Evolutionary conservation across 768 basidiomycete species (phyloP).

Genomic region (Cystofilobasidium macerans): DNA sequence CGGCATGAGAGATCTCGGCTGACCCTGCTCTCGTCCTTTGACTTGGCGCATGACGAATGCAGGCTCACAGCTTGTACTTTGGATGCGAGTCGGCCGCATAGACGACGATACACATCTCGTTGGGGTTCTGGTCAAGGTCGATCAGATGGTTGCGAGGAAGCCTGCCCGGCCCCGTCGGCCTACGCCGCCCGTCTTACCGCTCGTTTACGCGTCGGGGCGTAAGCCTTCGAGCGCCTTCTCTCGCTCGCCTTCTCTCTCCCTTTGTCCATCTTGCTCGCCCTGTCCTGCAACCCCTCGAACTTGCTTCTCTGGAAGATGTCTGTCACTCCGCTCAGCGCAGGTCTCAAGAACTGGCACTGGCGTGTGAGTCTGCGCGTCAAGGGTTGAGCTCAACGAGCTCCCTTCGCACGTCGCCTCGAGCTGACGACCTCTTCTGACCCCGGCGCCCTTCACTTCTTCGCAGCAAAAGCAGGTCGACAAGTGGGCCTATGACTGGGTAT

Average conservation of each 20-base stretch:
- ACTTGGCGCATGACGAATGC: neutral
- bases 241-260: neutral
- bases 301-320: neutral
- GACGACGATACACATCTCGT: conserved; percentile 24
- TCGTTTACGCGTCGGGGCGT: neutral
- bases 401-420: neutral
- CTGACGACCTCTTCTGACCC: neutral
- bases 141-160: neutral
- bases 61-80: conserved; percentile 11
- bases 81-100: conserved; percentile 18
- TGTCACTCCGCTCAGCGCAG: conserved; percentile 17
- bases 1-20: neutral
- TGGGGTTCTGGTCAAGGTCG: neutral
- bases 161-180: no score
- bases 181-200: no score
- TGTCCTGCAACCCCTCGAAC: neutral
- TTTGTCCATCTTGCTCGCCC: neutral
- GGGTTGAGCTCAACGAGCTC: neutral
- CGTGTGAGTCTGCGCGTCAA: conserved; percentile 7
- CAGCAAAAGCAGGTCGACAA: conserved; percentile 38
- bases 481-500: conserved; percentile 38
- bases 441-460: neutral
- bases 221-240: neutral
- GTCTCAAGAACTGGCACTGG: conserved; percentile 27
- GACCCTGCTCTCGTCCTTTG: neutral